Conservation (phyloP, 305 asterid genomes). For the Fraxinus latifolia region DNA sequence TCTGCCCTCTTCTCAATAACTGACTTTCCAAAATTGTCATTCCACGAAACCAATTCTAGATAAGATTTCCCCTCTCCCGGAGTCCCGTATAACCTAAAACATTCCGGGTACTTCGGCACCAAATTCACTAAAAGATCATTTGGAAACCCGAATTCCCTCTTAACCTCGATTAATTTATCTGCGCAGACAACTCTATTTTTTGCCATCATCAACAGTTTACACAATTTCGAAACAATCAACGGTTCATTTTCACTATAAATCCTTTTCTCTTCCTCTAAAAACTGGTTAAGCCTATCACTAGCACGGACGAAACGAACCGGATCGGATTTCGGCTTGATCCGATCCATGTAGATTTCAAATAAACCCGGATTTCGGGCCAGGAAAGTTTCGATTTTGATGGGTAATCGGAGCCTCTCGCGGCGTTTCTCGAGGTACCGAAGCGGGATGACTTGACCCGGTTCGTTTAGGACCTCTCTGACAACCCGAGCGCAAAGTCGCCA, state of each 20-base stretch:
- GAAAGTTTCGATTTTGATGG: slow-evolving; percentile 40
- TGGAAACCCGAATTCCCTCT: slow-evolving; percentile 91
- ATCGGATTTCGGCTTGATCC: slow-evolving; percentile 67
- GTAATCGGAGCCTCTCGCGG: slow-evolving; percentile 66
- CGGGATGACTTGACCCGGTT: slow-evolving; percentile 84
- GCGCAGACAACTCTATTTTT: slow-evolving; percentile 62
- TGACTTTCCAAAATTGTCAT: slow-evolving; percentile 56
- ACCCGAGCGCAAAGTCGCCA: slow-evolving; percentile 75
- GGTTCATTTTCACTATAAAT: slow-evolving; percentile 52
- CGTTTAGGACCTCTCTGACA: slow-evolving; percentile 79
- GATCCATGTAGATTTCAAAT: slow-evolving; percentile 51
- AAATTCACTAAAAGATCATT: slow-evolving; percentile 66
- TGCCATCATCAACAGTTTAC: slow-evolving; percentile 84
- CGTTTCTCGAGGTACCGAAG: slow-evolving; percentile 74
- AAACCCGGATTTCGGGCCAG: slow-evolving; percentile 56
- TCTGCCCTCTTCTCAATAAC: slow-evolving; percentile 72
- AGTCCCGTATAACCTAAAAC: slow-evolving; percentile 51
- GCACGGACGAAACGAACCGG: slow-evolving; percentile 58
- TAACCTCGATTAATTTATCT: slow-evolving; percentile 73
- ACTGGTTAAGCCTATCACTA: slow-evolving; percentile 48
- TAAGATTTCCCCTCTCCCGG: slow-evolving; percentile 73
- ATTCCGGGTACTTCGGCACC: slow-evolving; percentile 65
- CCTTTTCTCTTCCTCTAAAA: slow-evolving; percentile 56
- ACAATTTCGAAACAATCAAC: slow-evolving; percentile 60
- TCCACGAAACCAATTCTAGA: slow-evolving; percentile 62